These are phyloP conservation scores for Penicillium waksmanii DNA, from an alignment of 495 filamentous ascomycete genomes.

Conservation along the genomic window DNA sequence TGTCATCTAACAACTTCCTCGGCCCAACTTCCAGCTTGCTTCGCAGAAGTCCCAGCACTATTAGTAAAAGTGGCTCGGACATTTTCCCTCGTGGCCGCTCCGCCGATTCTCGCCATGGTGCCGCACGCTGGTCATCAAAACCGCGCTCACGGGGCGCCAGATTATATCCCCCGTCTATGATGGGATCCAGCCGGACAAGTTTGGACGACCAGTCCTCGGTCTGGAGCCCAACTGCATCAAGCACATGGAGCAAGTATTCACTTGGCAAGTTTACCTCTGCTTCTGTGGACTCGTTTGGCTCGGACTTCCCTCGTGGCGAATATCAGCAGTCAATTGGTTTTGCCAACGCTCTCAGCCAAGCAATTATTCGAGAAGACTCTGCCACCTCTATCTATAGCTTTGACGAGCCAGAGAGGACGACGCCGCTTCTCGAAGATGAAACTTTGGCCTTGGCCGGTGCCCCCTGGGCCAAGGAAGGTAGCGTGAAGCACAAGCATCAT, in stretches of 20 bases:
- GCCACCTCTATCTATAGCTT: slow-evolving; percentile 55
- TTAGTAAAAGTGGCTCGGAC: slow-evolving; percentile 87
- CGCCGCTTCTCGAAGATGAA: slow-evolving; percentile 86
- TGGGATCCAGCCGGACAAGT: slow-evolving; percentile 92
- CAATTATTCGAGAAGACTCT: slow-evolving; percentile 91
- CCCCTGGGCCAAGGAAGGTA: slow-evolving; percentile 97
- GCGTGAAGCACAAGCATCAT: slow-evolving; percentile 95
- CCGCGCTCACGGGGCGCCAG: slow-evolving; percentile 76
- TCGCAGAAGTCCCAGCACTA: slow-evolving; percentile 82
- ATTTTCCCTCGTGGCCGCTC: slow-evolving; percentile 73
- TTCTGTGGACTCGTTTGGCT: slow-evolving; percentile 86
- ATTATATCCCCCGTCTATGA: slow-evolving; percentile 74
- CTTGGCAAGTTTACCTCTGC: slow-evolving; percentile 86
- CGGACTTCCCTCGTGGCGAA: slow-evolving; percentile 76
- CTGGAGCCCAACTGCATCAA: slow-evolving; percentile 87
- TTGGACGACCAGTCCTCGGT: slow-evolving; percentile 88
- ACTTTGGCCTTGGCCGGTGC: slow-evolving; percentile 85
- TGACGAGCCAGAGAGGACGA: slow-evolving; percentile 57
- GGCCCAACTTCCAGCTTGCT: slow-evolving; percentile 58
- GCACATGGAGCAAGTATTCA: slow-evolving; percentile 94
- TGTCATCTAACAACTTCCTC: slow-evolving; percentile 51
- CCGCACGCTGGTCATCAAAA: slow-evolving; percentile 79
- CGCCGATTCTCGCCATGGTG: slow-evolving; percentile 65
- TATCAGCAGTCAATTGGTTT: slow-evolving; percentile 98
- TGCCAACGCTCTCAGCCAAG: slow-evolving; percentile 93